phyloP scores from a whole-genome alignment of 192 early-diverging fungal species.

The Coemansia sp. region DNA sequence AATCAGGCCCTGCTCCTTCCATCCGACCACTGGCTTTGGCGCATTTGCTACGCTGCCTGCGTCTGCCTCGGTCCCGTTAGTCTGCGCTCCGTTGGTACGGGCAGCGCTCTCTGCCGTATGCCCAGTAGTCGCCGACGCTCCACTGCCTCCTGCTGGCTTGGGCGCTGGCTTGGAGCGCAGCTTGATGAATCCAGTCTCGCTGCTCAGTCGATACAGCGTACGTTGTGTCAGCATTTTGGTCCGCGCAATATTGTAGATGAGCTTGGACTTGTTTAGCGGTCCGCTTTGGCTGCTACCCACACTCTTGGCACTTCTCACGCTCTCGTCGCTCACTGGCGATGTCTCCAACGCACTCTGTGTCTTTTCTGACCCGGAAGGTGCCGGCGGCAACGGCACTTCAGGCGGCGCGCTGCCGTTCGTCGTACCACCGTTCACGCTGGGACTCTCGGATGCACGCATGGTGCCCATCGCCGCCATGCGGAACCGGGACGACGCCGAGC shows the following conservation, averaged over 20 bases:
- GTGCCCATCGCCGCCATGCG: slow-evolving; percentile 28
- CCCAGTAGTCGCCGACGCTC: slow-evolving; percentile 13
- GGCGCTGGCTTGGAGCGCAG: slow-evolving; percentile 35
- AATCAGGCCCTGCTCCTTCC: slow-evolving; percentile 54
- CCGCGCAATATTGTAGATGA: slow-evolving; percentile 49
- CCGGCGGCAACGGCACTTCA: neutral
- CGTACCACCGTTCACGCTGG: slow-evolving; percentile 6
- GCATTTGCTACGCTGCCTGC: slow-evolving; percentile 8
- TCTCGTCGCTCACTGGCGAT: slow-evolving; percentile 13
- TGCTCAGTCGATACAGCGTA: slow-evolving; percentile 42
- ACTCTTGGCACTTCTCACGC: slow-evolving; percentile 10
- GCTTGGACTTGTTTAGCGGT: slow-evolving; percentile 28
- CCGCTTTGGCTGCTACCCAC: neutral
- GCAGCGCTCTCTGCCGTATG: neutral
- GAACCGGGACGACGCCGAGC: slow-evolving; percentile 31
- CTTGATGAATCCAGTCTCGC: slow-evolving; percentile 50
- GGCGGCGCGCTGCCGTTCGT: slow-evolving; percentile 4
- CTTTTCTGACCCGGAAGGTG: neutral
- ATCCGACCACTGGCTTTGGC: slow-evolving; percentile 33
- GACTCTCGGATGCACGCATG: slow-evolving; percentile 19
- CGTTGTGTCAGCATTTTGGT: slow-evolving; percentile 48
- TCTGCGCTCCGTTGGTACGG: slow-evolving; percentile 9
- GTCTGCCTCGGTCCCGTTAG: neutral
- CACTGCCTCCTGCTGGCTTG: slow-evolving; percentile 5
- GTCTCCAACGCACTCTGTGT: neutral